Evolutionary conservation across 345 rosid genomes (phyloP).

Genomic region (Aurinia saxatilis): DNA sequence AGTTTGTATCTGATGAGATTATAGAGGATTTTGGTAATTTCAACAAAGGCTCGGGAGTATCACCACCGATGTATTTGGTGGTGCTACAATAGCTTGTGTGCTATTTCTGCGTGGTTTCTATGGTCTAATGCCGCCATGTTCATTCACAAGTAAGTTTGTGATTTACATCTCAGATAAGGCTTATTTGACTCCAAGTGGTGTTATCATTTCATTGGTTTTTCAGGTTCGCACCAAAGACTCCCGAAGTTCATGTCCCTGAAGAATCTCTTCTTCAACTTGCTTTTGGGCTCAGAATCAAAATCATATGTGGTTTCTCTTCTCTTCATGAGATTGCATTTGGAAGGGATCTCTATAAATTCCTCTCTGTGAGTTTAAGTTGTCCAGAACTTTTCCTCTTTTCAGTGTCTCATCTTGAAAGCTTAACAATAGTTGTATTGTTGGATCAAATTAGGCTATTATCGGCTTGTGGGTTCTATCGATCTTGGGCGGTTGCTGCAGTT

Average conservation of each 20-base stretch:
- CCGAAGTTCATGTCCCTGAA: conserved; percentile 68
- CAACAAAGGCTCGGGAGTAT: too few relatives aligned
- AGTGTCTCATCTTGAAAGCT: background rate
- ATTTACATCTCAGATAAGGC: conserved; percentile 39
- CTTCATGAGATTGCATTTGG: conserved; percentile 84
- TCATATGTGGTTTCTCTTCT: conserved; percentile 44
- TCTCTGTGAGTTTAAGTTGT: conserved; percentile 45
- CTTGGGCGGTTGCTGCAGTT: conserved; percentile 67
- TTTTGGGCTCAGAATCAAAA: conserved; percentile 56
- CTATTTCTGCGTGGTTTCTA: conserved; percentile 61
- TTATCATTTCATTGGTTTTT: too few relatives aligned
- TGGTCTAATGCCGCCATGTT: conserved; percentile 82
- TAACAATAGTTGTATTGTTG: background rate
- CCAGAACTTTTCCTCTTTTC: too few relatives aligned
- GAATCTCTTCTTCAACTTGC: conserved; percentile 63
- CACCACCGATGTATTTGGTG: too few relatives aligned
- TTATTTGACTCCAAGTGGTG: conserved; percentile 31
- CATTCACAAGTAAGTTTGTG: conserved; percentile 62
- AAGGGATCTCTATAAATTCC: conserved; percentile 83
- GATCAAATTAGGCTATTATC: conserved; percentile 43
- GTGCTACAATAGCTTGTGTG: too few relatives aligned
- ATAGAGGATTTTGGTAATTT: too few relatives aligned
- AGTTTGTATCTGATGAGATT: too few relatives aligned
- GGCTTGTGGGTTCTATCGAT: conserved; percentile 68
- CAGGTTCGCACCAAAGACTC: conserved; percentile 72